Conservation (phyloP, 108 stramenopile genomes). For the Pseudonitzschia delicatissima region DNA sequence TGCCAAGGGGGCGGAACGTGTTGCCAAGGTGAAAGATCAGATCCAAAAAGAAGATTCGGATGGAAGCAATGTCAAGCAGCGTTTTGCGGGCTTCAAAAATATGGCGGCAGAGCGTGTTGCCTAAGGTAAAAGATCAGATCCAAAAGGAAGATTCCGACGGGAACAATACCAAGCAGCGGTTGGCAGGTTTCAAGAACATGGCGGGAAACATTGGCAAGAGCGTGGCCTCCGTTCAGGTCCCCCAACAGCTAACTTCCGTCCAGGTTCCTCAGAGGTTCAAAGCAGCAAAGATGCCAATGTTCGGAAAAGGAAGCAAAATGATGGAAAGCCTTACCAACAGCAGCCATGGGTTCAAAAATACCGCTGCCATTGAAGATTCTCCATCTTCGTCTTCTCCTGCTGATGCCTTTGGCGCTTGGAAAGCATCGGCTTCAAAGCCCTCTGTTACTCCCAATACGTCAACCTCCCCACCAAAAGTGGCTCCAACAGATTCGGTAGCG, state of each 20-base stretch:
- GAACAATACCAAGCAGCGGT: not conserved
- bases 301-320: not conserved
- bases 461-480: too few species aligned
- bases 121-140: not conserved
- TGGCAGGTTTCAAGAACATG: not conserved
- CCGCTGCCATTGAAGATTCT: too few species aligned
- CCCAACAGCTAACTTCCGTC: not conserved
- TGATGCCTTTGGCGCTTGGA: too few species aligned
- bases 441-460: too few species aligned
- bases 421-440: too few species aligned
- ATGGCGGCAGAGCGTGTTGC: slow-evolving; percentile 2
- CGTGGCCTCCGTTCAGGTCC: not conserved
- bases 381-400: too few species aligned
- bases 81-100: slow-evolving; percentile 6
- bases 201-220: not conserved
- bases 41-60: not conserved
- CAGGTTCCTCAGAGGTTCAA: not conserved
- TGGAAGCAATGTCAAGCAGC: not conserved
- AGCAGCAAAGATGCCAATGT: not conserved
- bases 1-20: not conserved
- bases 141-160: not conserved
- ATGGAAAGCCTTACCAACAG: not conserved
- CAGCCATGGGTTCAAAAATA: too few species aligned
- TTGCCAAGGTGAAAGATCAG: not conserved
- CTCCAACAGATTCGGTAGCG: too few species aligned